phyloP scores from a whole-genome alignment of 768 basidiomycete genomes.

The Pleurotus platypus region DNA sequence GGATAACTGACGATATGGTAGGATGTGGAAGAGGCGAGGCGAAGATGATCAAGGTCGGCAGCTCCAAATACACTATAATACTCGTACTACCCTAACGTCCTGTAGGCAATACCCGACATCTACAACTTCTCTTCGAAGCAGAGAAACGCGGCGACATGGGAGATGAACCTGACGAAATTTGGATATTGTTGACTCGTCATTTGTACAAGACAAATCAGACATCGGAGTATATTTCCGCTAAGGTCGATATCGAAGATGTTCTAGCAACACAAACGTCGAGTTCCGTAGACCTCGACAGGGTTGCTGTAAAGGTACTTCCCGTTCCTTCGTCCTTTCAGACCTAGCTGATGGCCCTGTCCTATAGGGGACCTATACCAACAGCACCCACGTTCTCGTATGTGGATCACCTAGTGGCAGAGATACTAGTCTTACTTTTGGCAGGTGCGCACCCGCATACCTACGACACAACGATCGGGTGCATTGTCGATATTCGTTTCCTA shows the following conservation, averaged over 20 bases:
- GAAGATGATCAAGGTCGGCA: conserved; percentile 27
- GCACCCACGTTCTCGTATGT: conserved; percentile 43
- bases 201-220: conserved; percentile 52
- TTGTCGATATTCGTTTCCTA: conserved; percentile 63
- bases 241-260: conserved; percentile 26
- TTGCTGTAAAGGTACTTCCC: conserved; percentile 8
- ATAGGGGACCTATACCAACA: conserved; percentile 51
- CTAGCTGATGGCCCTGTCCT: not conserved
- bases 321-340: not conserved
- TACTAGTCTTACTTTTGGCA: conserved; percentile 12
- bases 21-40: conserved; percentile 36
- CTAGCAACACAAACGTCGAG: not conserved
- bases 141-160: conserved; percentile 23
- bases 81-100: not conserved
- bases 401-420: not conserved
- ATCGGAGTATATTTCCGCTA: conserved; percentile 68
- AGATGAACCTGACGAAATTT: conserved; percentile 50
- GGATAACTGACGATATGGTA: conserved; percentile 19
- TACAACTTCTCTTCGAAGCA: conserved; percentile 31
- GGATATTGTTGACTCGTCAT: conserved; percentile 82
- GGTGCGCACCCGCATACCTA: conserved; percentile 33
- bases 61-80: not conserved
- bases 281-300: conserved; percentile 1
- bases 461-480: conserved; percentile 30
- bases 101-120: conserved; percentile 34